phyloP scores from a whole-genome alignment of 257 asterid genomes.

The Solanum chmielewskii region DNA sequence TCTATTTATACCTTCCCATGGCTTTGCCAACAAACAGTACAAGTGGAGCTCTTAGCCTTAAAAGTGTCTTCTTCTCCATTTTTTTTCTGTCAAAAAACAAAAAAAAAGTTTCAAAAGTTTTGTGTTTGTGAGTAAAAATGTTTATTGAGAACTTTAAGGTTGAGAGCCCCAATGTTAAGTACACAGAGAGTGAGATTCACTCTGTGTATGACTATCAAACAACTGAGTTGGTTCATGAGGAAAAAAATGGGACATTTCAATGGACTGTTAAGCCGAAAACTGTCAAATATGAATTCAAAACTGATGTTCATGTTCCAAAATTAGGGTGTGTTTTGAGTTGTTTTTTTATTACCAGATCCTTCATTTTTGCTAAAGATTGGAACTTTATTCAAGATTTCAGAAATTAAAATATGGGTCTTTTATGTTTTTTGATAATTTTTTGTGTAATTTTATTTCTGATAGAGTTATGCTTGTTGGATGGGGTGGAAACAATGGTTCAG shows the following conservation, averaged over 20 bases:
- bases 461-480: constrained; percentile 99
- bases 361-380: not conserved
- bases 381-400: not conserved
- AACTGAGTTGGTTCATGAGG: constrained; percentile 89
- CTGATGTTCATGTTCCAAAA: constrained; percentile 75
- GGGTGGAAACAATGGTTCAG: constrained; percentile 98
- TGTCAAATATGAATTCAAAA: constrained; percentile 76
- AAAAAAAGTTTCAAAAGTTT: not conserved
- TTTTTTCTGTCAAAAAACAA: not conserved
- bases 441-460: not conserved
- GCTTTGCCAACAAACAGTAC: not conserved
- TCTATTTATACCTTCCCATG: constrained; percentile 1
- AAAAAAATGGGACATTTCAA: constrained; percentile 56
- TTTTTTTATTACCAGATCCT: not conserved
- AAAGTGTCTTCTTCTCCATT: not conserved
- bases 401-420: not conserved
- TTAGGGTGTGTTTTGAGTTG: constrained; percentile 42
- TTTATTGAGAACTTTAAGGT: constrained; percentile 86
- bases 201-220: constrained; percentile 80
- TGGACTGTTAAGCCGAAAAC: constrained; percentile 94
- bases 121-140: constrained; percentile 24
- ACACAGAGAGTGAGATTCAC: constrained; percentile 67
- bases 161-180: constrained; percentile 83
- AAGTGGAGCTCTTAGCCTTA: not conserved
- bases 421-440: not conserved